phyloP scores from a whole-genome alignment of 441 rosid genomes.

The Pelargonium cotyledonis region DNA sequence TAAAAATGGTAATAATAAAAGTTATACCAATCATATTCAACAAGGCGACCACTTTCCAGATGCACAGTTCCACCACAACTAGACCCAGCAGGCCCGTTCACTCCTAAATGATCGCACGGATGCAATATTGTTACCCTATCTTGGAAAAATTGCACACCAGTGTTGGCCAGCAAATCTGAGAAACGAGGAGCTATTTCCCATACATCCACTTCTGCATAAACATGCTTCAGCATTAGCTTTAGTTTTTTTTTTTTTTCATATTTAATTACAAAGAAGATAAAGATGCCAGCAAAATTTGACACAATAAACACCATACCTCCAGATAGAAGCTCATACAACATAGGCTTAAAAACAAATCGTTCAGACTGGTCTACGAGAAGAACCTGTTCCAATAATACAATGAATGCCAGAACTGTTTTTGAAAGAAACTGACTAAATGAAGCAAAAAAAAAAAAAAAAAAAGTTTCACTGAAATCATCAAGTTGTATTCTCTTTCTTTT shows the following conservation, averaged over 20 bases:
- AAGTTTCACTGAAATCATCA: neutral
- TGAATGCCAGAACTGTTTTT: neutral
- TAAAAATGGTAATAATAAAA: constrained; percentile 11
- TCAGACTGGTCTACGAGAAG: constrained; percentile 85
- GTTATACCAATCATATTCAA: constrained; percentile 90
- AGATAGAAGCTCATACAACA: constrained; percentile 87
- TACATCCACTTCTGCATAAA: constrained; percentile 72
- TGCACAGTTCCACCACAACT: constrained; percentile 68
- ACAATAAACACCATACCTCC: constrained; percentile 47
- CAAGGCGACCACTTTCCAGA: constrained; percentile 68
- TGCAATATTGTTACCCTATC: constrained; percentile 66
- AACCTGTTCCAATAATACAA: constrained; percentile 41
- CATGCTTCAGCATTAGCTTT: neutral
- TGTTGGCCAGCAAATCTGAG: constrained; percentile 73
- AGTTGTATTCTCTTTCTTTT: neutral
- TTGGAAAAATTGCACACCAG: constrained; percentile 62
- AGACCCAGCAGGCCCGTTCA: constrained; percentile 38
- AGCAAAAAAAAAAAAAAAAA: neutral
- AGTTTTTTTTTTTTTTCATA: neutral
- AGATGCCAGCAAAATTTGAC: constrained; percentile 1
- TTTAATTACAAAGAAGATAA: neutral
- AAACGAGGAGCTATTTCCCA: constrained; percentile 98
- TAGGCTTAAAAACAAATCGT: constrained; percentile 93
- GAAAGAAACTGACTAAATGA: neutral
- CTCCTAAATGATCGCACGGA: constrained; percentile 60